These are phyloP conservation scores for Trichoderma gamsii DNA, from an alignment of 495 filamentous ascomycete species.

Conservation along the genomic window DNA sequence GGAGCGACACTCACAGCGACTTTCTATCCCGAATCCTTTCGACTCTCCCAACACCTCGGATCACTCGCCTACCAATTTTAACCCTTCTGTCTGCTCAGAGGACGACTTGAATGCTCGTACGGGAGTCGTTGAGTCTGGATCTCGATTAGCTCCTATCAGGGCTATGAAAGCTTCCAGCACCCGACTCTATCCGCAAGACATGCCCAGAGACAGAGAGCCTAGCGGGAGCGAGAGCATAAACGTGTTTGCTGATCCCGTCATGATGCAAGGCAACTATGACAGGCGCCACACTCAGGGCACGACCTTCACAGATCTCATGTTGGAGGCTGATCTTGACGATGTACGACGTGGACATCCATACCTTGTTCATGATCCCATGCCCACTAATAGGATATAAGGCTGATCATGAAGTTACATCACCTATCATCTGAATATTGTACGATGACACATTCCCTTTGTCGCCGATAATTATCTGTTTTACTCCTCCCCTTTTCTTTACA, in stretches of 20 bases:
- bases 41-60: constrained; percentile 20
- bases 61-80: constrained; percentile 7
- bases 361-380: constrained; percentile 20
- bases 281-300: constrained; percentile 35
- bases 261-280: constrained; percentile 21
- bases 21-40: constrained; percentile 25
- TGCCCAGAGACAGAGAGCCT: constrained; percentile 42
- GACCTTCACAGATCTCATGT: constrained; percentile 62
- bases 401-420: neutral
- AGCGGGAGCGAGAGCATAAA: constrained; percentile 59
- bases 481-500: neutral
- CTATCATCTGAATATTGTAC: neutral
- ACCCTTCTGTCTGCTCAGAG: neutral
- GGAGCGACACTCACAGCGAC: constrained; percentile 8
- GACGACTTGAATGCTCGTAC: constrained; percentile 15
- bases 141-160: constrained; percentile 15
- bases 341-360: constrained; percentile 41
- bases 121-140: constrained; percentile 1
- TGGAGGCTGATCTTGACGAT: constrained; percentile 42
- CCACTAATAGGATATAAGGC: neutral
- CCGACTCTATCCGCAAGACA: neutral
- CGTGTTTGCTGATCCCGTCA: constrained; percentile 59
- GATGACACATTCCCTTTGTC: neutral
- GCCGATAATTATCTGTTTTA: neutral
- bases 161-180: constrained; percentile 13